Evolutionary conservation across 2,329 filamentous ascomycete genomes (phyloP).

Genomic region (Bertia moriformis): DNA sequence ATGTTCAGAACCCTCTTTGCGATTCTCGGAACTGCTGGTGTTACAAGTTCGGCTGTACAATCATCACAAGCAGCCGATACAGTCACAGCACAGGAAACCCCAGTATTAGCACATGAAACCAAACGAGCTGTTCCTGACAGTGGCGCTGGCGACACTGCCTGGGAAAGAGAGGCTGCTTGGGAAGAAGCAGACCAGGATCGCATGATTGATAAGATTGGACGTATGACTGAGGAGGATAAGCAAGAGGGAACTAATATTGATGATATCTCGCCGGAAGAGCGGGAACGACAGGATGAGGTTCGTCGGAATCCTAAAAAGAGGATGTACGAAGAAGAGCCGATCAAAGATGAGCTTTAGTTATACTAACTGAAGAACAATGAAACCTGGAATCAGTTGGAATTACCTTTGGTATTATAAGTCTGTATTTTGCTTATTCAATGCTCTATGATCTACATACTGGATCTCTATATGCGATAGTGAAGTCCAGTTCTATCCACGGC

Average conservation of each 20-base stretch:
- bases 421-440: no score
- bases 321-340: slow-evolving; percentile 21
- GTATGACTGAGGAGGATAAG: slow-evolving; percentile 16
- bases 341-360: slow-evolving; percentile 14
- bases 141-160: neutral
- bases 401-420: no score
- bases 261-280: slow-evolving; percentile 18
- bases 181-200: slow-evolving; percentile 11
- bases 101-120: slow-evolving; percentile 8
- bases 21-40: slow-evolving; percentile 30
- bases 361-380: no score
- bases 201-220: slow-evolving; percentile 22
- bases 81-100: neutral
- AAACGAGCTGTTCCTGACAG: slow-evolving; percentile 6
- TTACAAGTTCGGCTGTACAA: slow-evolving; percentile 11
- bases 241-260: slow-evolving; percentile 13
- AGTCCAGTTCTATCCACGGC: no score
- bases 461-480: no score
- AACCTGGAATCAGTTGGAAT: no score
- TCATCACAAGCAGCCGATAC: neutral
- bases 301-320: slow-evolving; percentile 29
- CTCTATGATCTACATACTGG: no score
- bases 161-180: neutral
- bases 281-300: slow-evolving; percentile 16
- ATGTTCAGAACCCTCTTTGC: slow-evolving; percentile 43